phyloP scores from a whole-genome alignment of 352 stramenopile species.

The Pythium phragmitis region DNA sequence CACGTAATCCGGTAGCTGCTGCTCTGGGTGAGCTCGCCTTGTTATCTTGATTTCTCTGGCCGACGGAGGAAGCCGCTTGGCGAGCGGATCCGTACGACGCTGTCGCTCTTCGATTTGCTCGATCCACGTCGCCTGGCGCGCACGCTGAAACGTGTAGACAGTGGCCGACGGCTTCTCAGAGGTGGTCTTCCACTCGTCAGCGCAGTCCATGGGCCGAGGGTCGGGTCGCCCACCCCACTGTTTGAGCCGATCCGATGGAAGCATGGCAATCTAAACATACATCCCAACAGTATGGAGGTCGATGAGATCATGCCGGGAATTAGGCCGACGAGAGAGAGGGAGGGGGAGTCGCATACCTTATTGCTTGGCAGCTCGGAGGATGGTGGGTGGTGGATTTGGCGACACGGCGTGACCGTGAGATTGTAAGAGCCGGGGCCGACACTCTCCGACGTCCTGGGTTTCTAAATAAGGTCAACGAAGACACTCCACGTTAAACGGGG shows the following conservation, averaged over 20 bases:
- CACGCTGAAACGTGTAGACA: constrained; percentile 57
- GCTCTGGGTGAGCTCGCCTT: constrained; percentile 11
- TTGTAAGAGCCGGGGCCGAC: constrained; percentile 69
- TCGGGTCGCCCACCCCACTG: constrained; percentile 49
- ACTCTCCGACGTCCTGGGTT: constrained; percentile 37
- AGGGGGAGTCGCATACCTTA: neutral
- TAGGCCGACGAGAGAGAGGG: neutral
- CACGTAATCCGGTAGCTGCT: constrained; percentile 45
- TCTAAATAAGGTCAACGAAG: constrained; percentile 29
- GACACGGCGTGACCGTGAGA: constrained; percentile 16
- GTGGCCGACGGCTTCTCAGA: constrained; percentile 62
- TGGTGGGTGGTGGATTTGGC: constrained; percentile 23
- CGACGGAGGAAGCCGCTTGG: constrained; percentile 14
- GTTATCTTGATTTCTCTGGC: neutral
- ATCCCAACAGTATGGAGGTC: neutral
- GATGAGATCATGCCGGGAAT: neutral
- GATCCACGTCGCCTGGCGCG: constrained; percentile 58
- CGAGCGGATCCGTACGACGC: constrained; percentile 37
- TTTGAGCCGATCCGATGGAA: constrained; percentile 36
- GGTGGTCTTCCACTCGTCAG: constrained; percentile 55
- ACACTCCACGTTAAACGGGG: neutral
- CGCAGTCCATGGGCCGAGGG: constrained; percentile 48
- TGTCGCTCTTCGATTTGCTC: constrained; percentile 62
- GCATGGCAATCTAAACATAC: constrained; percentile 10
- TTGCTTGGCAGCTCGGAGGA: constrained; percentile 12